These are phyloP conservation scores for Blastobotrys illinoisensis DNA, from an alignment of 1,139 yeast genomes.

Conservation along the genomic window DNA sequence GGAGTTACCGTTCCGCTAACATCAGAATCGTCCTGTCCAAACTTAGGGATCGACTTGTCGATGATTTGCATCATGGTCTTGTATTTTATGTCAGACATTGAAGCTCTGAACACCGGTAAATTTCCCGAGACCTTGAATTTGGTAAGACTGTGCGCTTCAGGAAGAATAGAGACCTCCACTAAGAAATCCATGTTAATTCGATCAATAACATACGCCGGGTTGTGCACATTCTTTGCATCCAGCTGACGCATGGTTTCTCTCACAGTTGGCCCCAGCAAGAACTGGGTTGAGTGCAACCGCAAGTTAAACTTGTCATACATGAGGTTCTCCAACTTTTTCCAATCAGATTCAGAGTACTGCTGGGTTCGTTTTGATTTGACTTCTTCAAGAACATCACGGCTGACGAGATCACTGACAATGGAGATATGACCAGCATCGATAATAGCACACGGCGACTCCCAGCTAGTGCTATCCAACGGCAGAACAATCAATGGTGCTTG, in stretches of 20 bases:
- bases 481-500: constrained; percentile 92
- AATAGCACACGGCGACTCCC: constrained; percentile 84
- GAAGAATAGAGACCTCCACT: constrained; percentile 77
- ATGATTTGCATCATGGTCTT: constrained; percentile 76
- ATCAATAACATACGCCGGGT: constrained; percentile 60
- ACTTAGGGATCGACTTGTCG: constrained; percentile 63
- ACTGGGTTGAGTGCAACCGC: constrained; percentile 77
- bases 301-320: constrained; percentile 88
- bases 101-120: constrained; percentile 66
- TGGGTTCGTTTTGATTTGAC: constrained; percentile 60
- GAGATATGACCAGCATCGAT: constrained; percentile 96
- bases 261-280: constrained; percentile 78
- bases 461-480: constrained; percentile 74
- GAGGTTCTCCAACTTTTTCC: constrained; percentile 62
- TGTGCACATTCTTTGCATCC: constrained; percentile 28
- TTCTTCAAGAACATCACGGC: constrained; percentile 61
- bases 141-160: constrained; percentile 71
- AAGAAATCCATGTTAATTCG: constrained; percentile 67
- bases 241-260: constrained; percentile 58
- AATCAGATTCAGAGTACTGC: constrained; percentile 66
- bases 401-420: constrained; percentile 74
- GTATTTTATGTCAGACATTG: constrained; percentile 84
- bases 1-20: constrained; percentile 12
- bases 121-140: constrained; percentile 70
- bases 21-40: constrained; percentile 35